Conservation (phyloP, 441 rosid species). For the Populus hybrid region DNA sequence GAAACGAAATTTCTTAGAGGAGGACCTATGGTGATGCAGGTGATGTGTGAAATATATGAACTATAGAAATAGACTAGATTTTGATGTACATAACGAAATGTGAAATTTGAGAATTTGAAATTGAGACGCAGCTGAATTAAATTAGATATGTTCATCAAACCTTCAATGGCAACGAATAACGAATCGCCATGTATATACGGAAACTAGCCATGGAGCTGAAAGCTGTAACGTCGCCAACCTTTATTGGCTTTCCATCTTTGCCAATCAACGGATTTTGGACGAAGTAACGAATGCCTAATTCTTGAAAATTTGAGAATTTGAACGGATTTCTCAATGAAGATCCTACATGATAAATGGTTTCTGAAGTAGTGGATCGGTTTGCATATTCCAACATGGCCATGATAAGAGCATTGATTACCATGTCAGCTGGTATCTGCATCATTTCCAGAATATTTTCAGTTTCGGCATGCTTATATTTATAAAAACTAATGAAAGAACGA, state of each 20-base stretch:
- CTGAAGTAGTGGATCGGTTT: constrained; percentile 13
- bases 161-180: constrained; percentile 56
- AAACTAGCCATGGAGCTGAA: constrained; percentile 54
- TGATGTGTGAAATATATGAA: neutral
- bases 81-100: too few species aligned
- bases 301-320: constrained; percentile 36
- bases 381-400: constrained; percentile 47
- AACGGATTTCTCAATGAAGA: constrained; percentile 55
- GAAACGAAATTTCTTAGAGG: too few species aligned
- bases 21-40: neutral
- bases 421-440: constrained; percentile 67
- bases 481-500: neutral
- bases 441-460: neutral
- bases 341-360: constrained; percentile 61
- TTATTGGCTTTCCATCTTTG: constrained; percentile 61
- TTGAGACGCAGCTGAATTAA: neutral
- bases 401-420: constrained; percentile 73
- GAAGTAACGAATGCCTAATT: constrained; percentile 42
- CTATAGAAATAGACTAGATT: too few species aligned
- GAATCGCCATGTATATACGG: constrained; percentile 56
- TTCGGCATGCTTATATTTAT: neutral
- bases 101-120: too few species aligned
- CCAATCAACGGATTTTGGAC: constrained; percentile 55
- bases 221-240: constrained; percentile 33
- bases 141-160: constrained; percentile 26